Percentiles rank a stretch among this genome's conserved stretches.
These are phyloP conservation scores for Hygrophoropsis aurantiaca DNA, from an alignment of 768 basidiomycete species.

Conservation along the genomic window DNA sequence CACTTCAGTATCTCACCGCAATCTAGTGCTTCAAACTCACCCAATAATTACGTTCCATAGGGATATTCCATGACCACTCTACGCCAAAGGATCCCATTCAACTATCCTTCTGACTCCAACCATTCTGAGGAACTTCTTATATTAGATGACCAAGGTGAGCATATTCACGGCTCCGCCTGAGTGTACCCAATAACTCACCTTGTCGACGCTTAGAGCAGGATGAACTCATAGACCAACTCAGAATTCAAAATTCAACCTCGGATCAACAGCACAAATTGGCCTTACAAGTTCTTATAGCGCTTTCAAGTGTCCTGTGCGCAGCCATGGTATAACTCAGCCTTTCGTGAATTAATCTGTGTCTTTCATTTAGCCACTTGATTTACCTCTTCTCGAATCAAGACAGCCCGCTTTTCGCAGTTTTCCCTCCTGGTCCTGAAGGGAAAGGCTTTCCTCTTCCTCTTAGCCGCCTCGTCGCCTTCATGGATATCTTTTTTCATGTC, in stretches of 20 bases:
- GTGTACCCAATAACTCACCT: too few relatives aligned
- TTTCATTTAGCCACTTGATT: constrained; percentile 43
- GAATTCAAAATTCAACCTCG: constrained; percentile 40
- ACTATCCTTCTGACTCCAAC: constrained; percentile 30
- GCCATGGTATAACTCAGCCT: background rate
- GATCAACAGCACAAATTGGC: constrained; percentile 41
- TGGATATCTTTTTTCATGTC: constrained; percentile 51
- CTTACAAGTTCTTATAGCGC: constrained; percentile 40
- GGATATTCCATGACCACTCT: constrained; percentile 26
- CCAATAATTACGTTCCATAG: background rate
- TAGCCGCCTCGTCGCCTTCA: constrained; percentile 42
- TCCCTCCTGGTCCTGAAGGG: constrained; percentile 28
- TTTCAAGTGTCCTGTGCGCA: constrained; percentile 49
- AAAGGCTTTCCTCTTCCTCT: constrained; percentile 39
- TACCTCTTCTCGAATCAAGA: constrained; percentile 42
- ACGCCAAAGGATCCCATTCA: constrained; percentile 49
- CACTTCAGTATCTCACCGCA: background rate
- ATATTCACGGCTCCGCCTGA: too few relatives aligned
- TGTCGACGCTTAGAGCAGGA: constrained; percentile 59
- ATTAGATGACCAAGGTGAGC: constrained; percentile 55
- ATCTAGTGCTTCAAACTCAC: background rate
- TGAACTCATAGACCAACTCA: constrained; percentile 50
- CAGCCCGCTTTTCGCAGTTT: constrained; percentile 49
- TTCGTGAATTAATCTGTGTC: constrained; percentile 9
- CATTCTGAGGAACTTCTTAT: constrained; percentile 30